These are phyloP conservation scores for Backusella westeae DNA, from an alignment of 192 early-diverging fungal species.

Conservation along the genomic window DNA sequence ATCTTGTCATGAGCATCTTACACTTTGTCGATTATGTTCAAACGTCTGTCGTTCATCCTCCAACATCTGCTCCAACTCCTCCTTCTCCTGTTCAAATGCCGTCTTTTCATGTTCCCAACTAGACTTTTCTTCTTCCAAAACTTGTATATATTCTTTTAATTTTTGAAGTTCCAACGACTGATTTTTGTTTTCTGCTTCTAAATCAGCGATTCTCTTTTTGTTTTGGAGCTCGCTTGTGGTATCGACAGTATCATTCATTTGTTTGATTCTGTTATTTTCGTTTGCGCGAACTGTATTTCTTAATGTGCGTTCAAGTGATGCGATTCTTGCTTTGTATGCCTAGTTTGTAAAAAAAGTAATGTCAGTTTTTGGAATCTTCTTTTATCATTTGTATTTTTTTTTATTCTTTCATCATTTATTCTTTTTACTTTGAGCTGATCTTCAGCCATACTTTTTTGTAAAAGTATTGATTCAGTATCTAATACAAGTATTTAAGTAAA, in stretches of 20 bases:
- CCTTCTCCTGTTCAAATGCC: neutral
- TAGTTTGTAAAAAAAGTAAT: neutral
- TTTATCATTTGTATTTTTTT: neutral
- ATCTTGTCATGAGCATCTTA: constrained; percentile 6
- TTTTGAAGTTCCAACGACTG: neutral
- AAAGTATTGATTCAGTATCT: constrained; percentile 4
- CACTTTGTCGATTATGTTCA: constrained; percentile 30
- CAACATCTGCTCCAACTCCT: constrained; percentile 26
- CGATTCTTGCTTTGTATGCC: constrained; percentile 18
- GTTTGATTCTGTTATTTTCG: neutral
- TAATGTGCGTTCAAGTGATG: constrained; percentile 5
- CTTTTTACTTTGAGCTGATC: constrained; percentile 16
- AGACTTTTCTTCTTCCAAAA: neutral
- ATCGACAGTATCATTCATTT: neutral
- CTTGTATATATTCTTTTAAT: neutral
- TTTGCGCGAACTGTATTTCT: neutral
- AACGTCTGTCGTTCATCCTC: constrained; percentile 33
- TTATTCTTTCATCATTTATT: neutral
- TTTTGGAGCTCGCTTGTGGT: neutral
- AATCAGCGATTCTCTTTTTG: neutral
- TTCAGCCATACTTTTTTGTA: constrained; percentile 15
- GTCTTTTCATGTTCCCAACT: neutral
- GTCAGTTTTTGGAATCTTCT: neutral
- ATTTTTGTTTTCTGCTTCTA: neutral
- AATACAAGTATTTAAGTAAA: neutral